Evolutionary conservation across 129 eudicot species (phyloP), one percentile per base, ranked within the genome.

Genomic region (Artemisia annua): DNA sequence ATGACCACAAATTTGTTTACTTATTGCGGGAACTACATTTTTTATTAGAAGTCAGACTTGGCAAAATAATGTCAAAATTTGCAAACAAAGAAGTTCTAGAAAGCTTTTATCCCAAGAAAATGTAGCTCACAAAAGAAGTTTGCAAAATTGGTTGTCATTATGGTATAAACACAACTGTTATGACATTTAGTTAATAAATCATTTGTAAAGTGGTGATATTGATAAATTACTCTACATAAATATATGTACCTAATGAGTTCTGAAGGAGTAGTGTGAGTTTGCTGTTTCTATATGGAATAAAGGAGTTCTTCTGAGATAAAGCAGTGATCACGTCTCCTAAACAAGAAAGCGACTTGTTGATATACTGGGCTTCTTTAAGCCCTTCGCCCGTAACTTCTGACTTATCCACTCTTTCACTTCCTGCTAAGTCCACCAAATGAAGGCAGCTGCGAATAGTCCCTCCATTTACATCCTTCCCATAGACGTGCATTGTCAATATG

Each of bases 351-450:
- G 98, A 93, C 69, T 85, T 89, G 81, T 89, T 86, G 67, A 86
- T 85, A 64, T 83, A 75, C 66, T 85, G 92, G 3, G 95, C 97
- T 78, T 91, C 95, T 70, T 80, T 80, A 24, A 91, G 95, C 67
- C 88, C 89, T 22, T 91, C 91, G 19, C 95, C 95, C 0, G 89
- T 86, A 7, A 86, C 91, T 76, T 89, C 97, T 11, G 96, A 88
- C 75, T 85, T 85, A 62, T 81, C 96, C 57, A 91, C 84, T 44
- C 89, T 69, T 69, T 87, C 96, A 51, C 92, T 92, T 53, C 96
- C 96, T 1, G 96, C 98, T 39, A 92, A 81, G 65, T 92, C 98
- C 43, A 92, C 96, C 86, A 92, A 80, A 83, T 92, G 96, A 56
- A 92, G 96, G 82, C 96, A 84, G 84, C 98, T 86, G 5, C 76